These are phyloP conservation scores for Marasmius oreades DNA, from an alignment of 1,284 basidiomycete genomes.

Conservation along the genomic window DNA sequence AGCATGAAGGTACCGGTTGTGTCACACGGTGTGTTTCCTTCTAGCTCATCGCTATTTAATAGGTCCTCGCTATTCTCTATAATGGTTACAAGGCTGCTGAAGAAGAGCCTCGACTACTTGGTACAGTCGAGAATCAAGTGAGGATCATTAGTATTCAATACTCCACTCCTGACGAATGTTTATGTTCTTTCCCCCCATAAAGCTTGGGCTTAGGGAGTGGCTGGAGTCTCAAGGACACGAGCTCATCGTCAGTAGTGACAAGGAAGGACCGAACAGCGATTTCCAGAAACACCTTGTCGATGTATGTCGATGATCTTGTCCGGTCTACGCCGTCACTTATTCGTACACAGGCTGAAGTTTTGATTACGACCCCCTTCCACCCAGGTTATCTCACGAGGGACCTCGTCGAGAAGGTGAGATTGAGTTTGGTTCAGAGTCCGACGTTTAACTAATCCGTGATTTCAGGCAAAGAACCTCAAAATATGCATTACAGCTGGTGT, in stretches of 20 bases:
- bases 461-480: constrained; percentile 85
- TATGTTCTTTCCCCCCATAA: background rate
- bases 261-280: constrained; percentile 82
- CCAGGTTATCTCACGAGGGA: constrained; percentile 87
- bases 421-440: background rate
- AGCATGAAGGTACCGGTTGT: constrained; percentile 33
- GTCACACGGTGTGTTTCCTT: background rate
- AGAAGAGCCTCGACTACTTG: constrained; percentile 83
- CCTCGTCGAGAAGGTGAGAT: constrained; percentile 58
- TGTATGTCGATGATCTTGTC: constrained; percentile 37
- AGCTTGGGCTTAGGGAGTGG: constrained; percentile 76
- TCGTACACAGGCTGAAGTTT: constrained; percentile 53
- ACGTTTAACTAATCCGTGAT: background rate
- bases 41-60: background rate
- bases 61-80: constrained; percentile 85
- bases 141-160: constrained; percentile 6
- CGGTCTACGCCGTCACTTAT: background rate
- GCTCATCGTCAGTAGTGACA: constrained; percentile 77
- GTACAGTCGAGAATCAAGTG: constrained; percentile 87
- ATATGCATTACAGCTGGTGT: constrained; percentile 93
- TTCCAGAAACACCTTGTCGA: constrained; percentile 90
- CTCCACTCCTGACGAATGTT: background rate
- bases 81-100: constrained; percentile 69
- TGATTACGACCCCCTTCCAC: constrained; percentile 93
- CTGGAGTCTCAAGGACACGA: constrained; percentile 78